A percentile compares a stretch with the other conserved stretches of the same genome.
Conservation (phyloP, 73 alveolate genomes). For the Stentor roeselii region DNA sequence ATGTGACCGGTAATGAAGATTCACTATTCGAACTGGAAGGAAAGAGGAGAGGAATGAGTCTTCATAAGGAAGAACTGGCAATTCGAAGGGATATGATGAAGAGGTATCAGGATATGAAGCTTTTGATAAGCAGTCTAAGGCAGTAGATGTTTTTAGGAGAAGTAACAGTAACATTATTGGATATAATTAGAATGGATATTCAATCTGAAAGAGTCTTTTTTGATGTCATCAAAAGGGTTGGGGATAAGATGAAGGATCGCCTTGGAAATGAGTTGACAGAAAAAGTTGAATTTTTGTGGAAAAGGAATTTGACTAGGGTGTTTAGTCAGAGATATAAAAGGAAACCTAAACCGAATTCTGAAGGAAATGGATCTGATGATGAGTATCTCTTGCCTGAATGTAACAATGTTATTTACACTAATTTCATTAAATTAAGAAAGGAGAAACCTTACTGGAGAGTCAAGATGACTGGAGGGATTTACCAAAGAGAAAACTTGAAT, state of each 20-base stretch:
- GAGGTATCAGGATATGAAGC: neutral
- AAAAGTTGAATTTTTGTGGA: too few species aligned
- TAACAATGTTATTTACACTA: neutral
- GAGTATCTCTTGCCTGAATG: neutral
- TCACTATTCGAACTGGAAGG: neutral
- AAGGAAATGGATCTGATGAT: neutral
- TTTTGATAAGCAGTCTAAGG: neutral
- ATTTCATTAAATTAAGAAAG: neutral
- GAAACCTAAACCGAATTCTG: too few species aligned
- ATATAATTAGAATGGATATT: too few species aligned
- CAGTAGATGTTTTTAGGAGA: neutral
- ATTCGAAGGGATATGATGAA: neutral
- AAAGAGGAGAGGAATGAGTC: neutral
- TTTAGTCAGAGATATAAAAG: too few species aligned
- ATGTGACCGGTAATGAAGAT: neutral
- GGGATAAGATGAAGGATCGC: too few species aligned
- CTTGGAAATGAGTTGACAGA: too few species aligned
- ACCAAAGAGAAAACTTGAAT: neutral
- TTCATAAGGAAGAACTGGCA: neutral
- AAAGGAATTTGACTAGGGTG: too few species aligned
- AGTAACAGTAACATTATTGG: neutral
- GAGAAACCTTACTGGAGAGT: neutral
- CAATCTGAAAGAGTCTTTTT: too few species aligned
- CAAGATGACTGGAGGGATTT: neutral
- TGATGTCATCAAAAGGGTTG: too few species aligned